phyloP scores from a whole-genome alignment of 208 protist species.

The Blastocrithidia nonstop region DNA sequence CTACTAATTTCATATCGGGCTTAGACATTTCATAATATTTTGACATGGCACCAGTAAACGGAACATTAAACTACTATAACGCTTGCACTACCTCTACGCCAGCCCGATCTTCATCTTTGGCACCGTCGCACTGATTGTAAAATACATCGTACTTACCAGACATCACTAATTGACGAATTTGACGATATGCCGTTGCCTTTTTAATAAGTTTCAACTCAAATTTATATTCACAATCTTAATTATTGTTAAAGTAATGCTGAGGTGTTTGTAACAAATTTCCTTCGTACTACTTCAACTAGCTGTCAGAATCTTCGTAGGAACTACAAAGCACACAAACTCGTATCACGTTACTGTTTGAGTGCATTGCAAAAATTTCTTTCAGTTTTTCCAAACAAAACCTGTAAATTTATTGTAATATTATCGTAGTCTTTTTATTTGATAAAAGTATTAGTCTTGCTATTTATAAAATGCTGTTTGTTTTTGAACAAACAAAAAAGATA shows the following conservation, averaged over 20 bases:
- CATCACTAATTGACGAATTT: conserved; percentile 70
- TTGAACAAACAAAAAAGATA: too few species aligned
- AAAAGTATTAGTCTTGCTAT: too few species aligned
- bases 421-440: too few species aligned
- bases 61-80: conserved; percentile 81
- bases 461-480: too few species aligned
- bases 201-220: conserved; percentile 61
- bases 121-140: conserved; percentile 84
- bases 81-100: conserved; percentile 73
- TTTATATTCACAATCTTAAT: conserved; percentile 22
- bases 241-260: conserved; percentile 55
- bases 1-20: conserved; percentile 81
- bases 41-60: conserved; percentile 76
- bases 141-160: conserved; percentile 75
- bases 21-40: conserved; percentile 84
- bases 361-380: too few species aligned
- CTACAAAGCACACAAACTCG: conserved; percentile 69
- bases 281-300: conserved; percentile 64
- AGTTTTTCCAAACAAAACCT: too few species aligned
- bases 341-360: conserved; percentile 14
- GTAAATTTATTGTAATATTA: too few species aligned
- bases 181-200: conserved; percentile 69
- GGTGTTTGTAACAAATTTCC: conserved; percentile 59
- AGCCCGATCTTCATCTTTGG: conserved; percentile 78
- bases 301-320: conserved; percentile 77